phyloP scores from a whole-genome alignment of 257 asterid genomes.

The Ehretia macrophylla region DNA sequence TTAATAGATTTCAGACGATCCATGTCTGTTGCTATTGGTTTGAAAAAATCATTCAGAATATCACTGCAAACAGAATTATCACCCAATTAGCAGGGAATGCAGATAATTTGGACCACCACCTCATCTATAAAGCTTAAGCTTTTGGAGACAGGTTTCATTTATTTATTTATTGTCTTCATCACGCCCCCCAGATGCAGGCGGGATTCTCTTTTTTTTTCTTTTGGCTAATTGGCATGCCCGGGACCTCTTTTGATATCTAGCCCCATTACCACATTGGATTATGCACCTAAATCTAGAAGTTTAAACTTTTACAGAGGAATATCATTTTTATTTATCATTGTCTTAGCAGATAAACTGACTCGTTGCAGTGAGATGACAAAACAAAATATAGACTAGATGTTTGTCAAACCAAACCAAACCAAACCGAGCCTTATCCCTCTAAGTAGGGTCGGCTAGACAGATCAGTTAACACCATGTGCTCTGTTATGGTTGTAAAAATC shows the following conservation, averaged over 20 bases:
- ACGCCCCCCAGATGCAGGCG: background rate
- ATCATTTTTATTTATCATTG: background rate
- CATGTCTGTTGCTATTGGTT: constrained; percentile 74
- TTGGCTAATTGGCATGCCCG: too few species aligned
- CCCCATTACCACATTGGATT: background rate
- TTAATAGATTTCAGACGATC: constrained; percentile 83
- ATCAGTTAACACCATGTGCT: too few species aligned
- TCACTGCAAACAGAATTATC: constrained; percentile 52
- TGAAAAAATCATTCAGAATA: constrained; percentile 74
- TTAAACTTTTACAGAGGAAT: background rate
- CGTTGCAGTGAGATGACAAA: background rate
- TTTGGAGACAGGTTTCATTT: background rate
- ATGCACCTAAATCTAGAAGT: too few species aligned
- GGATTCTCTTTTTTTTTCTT: background rate
- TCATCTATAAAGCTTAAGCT: background rate
- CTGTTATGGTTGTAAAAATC: too few species aligned
- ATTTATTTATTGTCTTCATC: background rate
- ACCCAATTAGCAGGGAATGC: background rate
- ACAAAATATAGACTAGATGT: too few species aligned
- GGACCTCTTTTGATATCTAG: too few species aligned
- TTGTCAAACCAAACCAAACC: too few species aligned
- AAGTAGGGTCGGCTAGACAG: too few species aligned
- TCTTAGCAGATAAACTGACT: background rate
- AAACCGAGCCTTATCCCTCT: too few species aligned
- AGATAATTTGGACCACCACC: background rate